phyloP scores from a whole-genome alignment of 2,329 filamentous ascomycete genomes.

The Zymoseptoria tritici region DNA sequence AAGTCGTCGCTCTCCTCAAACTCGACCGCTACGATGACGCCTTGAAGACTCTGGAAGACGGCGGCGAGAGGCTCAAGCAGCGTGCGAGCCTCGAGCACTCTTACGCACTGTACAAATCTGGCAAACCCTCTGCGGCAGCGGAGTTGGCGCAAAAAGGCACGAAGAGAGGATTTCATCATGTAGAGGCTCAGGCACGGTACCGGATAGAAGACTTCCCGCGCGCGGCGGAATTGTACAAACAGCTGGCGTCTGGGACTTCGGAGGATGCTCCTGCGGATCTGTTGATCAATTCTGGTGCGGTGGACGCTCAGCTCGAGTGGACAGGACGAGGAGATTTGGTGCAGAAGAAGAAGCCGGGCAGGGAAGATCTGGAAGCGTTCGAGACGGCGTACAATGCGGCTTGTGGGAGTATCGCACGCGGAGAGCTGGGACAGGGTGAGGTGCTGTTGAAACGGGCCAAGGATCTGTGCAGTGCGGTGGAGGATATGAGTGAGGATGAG shows the following conservation, averaged over 20 bases:
- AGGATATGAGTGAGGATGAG: constrained; percentile 66
- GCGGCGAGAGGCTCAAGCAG: constrained; percentile 53
- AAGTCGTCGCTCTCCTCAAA: constrained; percentile 68
- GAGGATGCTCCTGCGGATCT: constrained; percentile 65
- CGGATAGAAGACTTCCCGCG: constrained; percentile 65
- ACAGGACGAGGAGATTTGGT: constrained; percentile 48
- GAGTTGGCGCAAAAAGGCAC: constrained; percentile 27
- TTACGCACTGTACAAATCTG: constrained; percentile 78
- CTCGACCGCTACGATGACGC: constrained; percentile 77
- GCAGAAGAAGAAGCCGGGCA: constrained; percentile 48
- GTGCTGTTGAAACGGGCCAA: constrained; percentile 62
- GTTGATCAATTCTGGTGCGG: constrained; percentile 66
- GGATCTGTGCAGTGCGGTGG: constrained; percentile 64
- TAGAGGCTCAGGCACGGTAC: constrained; percentile 63
- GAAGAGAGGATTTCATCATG: constrained; percentile 49
- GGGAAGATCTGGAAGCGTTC: constrained; percentile 64
- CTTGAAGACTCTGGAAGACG: constrained; percentile 58
- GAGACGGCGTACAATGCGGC: constrained; percentile 77
- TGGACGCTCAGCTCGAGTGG: constrained; percentile 67
- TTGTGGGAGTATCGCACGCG: constrained; percentile 63
- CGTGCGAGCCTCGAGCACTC: constrained; percentile 61
- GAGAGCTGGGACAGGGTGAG: constrained; percentile 57
- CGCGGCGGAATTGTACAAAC: constrained; percentile 56
- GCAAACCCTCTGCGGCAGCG: constrained; percentile 58
- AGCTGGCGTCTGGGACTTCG: constrained; percentile 44